Evolutionary conservation across 208 protist genomes (phyloP), one percentile per base, ranked within the genome.

Genomic region (Leishmania martiniquensis): DNA sequence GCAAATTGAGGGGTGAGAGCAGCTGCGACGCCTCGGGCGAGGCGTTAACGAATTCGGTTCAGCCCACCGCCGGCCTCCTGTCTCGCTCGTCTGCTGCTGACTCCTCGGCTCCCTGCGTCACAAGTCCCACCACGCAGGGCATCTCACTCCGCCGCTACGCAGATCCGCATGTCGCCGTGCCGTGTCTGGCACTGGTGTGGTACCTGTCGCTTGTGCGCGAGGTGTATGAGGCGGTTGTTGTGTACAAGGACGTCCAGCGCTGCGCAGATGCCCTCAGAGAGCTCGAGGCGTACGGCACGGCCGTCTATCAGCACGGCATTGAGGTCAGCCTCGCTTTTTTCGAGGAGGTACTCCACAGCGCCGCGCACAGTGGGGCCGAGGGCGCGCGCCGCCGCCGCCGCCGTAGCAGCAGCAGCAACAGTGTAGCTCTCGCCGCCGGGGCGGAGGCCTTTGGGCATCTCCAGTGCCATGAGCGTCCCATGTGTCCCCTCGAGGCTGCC

Each of bases 121-220:
- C 67, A 42, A 81, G 80, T 42, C 74, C 71, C 9, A 65, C 15
- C 49, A 75, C 57, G 29, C 51, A 55, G 22, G 75, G 80, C 12
- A 65, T 79, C 42, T 87, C 78, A 77, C 80, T 65, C 9, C 68
- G 77, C 32, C 78, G 84, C 39, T 88, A 49, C 81, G 49, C 22
- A 29, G 76, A 81, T 47, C 71, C 80, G 42, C 79, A 65, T 1
- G 69, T 79, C 42, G 70, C 83, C 57, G 76, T 86, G 0, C 85
- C 84, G 12, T 85, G 85, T 62, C 72, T 93, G 51, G 89, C 91
- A 57, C 65, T 95, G 47, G 69, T 85, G 39, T 95, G 91, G 91
- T 87, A 88, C 63, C 69, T 95, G 25, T 47, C 86, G 13, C 62
- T 89, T 1, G 32, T 92, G 22, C 87, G 91, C 42, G 74, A 78